These are phyloP conservation scores for Erigeron canadensis DNA, from an alignment of 129 eudicot species.

Conservation along the genomic window DNA sequence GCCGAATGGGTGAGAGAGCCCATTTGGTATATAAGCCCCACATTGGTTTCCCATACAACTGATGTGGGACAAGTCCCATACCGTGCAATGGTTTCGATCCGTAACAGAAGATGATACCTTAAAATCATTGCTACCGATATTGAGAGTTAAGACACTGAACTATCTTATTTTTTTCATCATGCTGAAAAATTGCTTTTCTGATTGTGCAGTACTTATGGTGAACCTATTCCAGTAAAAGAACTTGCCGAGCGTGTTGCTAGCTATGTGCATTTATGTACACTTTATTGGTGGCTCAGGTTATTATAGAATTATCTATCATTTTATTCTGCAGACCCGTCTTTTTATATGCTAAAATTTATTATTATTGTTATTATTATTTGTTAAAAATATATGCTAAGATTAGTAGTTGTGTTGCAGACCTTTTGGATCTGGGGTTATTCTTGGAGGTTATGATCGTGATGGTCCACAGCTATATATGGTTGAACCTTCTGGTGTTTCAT, in stretches of 20 bases:
- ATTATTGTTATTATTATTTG: background rate
- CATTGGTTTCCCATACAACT: too few relatives aligned
- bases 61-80: too few relatives aligned
- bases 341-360: background rate
- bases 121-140: background rate
- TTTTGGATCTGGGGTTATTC: slow-evolving; percentile 90
- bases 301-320: background rate
- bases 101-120: slow-evolving; percentile 11
- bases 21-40: too few relatives aligned
- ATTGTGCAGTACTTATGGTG: slow-evolving; percentile 75
- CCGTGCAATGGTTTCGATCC: too few relatives aligned
- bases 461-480: slow-evolving; percentile 97
- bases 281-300: slow-evolving; percentile 99
- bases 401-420: slow-evolving; percentile 58
- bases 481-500: slow-evolving; percentile 96
- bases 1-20: too few relatives aligned
- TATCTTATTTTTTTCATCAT: background rate
- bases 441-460: slow-evolving; percentile 97
- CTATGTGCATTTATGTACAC: slow-evolving; percentile 91
- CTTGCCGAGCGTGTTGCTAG: slow-evolving; percentile 98
- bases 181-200: slow-evolving; percentile 24
- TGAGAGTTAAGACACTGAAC: background rate
- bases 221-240: slow-evolving; percentile 90
- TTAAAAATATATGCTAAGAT: slow-evolving; percentile 13
- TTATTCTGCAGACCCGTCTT: slow-evolving; percentile 1